A percentile compares a stretch with the other conserved stretches of the same genome.
phyloP scores from a whole-genome alignment of 2,329 filamentous ascomycete genomes.

The Proliferodiscus dingleyae region DNA sequence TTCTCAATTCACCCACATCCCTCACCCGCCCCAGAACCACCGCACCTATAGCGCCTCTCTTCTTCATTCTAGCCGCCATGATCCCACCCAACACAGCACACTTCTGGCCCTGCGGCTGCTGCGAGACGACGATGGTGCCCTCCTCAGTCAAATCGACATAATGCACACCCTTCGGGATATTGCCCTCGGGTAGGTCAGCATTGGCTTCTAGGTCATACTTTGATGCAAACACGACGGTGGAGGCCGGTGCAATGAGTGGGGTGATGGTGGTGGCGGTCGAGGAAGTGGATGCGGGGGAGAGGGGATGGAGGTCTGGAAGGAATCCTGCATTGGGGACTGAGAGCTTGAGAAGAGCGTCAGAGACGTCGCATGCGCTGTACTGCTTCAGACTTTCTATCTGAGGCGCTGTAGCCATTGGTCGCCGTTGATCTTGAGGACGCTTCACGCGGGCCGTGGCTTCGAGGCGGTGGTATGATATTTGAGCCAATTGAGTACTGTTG shows the following conservation, averaged over 20 bases:
- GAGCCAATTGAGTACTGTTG: no score
- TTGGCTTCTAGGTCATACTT: conserved; percentile 43
- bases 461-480: no score
- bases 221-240: conserved; percentile 55
- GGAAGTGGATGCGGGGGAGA: conserved; percentile 21
- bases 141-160: conserved; percentile 62
- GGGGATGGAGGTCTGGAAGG: conserved; percentile 50
- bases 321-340: conserved; percentile 62
- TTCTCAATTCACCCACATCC: conserved; percentile 57
- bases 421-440: no score
- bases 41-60: conserved; percentile 53
- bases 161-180: conserved; percentile 56
- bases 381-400: conserved; percentile 22
- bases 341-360: conserved; percentile 68
- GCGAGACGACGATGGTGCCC: conserved; percentile 60
- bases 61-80: conserved; percentile 65
- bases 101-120: conserved; percentile 58
- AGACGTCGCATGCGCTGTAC: conserved; percentile 54
- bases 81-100: conserved; percentile 75
- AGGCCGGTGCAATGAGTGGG: conserved; percentile 42
- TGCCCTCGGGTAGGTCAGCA: conserved; percentile 28
- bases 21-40: conserved; percentile 65
- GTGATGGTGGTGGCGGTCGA: conserved; percentile 20
- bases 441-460: no score
- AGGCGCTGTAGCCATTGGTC: no score